Conservation (phyloP, 2,329 filamentous ascomycete species). For the Aspergillus fumigatus region DNA sequence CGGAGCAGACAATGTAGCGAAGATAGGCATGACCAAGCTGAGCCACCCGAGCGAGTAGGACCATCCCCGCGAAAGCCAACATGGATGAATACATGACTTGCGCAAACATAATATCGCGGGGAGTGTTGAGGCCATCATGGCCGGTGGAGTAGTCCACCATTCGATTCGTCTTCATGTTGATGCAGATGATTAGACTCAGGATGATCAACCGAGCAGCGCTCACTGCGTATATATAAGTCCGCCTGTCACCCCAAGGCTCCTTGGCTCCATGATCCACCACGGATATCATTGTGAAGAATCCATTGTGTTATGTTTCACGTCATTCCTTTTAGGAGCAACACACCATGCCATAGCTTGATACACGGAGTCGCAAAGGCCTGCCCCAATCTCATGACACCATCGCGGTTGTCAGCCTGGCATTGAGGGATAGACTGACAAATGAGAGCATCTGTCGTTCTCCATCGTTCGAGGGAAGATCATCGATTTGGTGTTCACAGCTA, state of each 20-base stretch:
- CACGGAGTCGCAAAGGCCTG: neutral
- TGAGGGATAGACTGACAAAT: neutral
- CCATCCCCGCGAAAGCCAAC: conserved; percentile 28
- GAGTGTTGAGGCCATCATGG: conserved; percentile 35
- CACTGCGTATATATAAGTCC: neutral
- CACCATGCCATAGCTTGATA: neutral
- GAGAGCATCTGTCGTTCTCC: neutral
- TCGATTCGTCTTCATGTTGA: neutral
- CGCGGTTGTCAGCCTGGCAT: neutral
- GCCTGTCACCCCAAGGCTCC: neutral
- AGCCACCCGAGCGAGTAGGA: conserved; percentile 38
- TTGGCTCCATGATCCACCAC: neutral
- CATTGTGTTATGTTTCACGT: neutral
- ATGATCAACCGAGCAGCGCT: neutral
- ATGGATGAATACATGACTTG: conserved; percentile 37
- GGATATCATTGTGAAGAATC: neutral
- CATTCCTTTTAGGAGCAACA: neutral
- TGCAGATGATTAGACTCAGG: neutral
- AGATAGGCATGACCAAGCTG: conserved; percentile 44
- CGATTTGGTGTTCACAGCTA: neutral
- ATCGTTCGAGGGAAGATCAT: neutral
- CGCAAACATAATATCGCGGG: conserved; percentile 36
- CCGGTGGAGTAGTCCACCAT: conserved; percentile 34
- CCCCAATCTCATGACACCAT: neutral
- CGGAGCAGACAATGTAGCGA: conserved; percentile 39